phyloP scores from a whole-genome alignment of 202 grass and related monocot genomes.

The Miscanthus sacchariflorus region DNA sequence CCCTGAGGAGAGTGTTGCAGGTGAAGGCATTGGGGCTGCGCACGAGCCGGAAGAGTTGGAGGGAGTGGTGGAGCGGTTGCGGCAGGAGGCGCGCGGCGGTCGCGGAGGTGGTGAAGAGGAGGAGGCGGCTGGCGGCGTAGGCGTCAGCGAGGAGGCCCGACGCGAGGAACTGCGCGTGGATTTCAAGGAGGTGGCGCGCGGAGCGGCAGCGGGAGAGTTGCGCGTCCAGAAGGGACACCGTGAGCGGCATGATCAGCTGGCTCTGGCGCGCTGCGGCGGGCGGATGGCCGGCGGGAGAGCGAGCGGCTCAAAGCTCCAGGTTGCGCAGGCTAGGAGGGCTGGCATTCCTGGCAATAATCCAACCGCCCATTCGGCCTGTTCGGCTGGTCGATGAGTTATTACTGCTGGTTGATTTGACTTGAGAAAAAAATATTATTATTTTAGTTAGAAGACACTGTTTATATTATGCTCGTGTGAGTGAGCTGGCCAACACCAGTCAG shows the following conservation, averaged over 20 bases:
- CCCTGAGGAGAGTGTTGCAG: constrained; percentile 76
- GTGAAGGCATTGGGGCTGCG: constrained; percentile 69
- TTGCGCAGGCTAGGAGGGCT: neutral
- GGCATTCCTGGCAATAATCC: no score
- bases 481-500: no score
- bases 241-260: constrained; percentile 52
- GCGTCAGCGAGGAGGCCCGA: constrained; percentile 78
- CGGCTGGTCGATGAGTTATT: no score
- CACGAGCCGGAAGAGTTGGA: constrained; percentile 61
- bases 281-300: neutral
- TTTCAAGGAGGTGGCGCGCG: constrained; percentile 51
- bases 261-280: neutral
- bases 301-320: neutral
- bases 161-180: constrained; percentile 63
- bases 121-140: constrained; percentile 78
- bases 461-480: no score
- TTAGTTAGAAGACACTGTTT: no score
- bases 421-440: no score
- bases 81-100: constrained; percentile 48
- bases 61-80: constrained; percentile 60
- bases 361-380: no score
- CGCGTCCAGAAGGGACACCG: constrained; percentile 73
- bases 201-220: constrained; percentile 70
- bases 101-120: constrained; percentile 68
- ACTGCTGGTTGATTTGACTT: no score